Base-by-base conservation (phyloP, 2,329 filamentous ascomycete genomes). In the Ophiocordyceps camponoti-leonardi region DNA sequence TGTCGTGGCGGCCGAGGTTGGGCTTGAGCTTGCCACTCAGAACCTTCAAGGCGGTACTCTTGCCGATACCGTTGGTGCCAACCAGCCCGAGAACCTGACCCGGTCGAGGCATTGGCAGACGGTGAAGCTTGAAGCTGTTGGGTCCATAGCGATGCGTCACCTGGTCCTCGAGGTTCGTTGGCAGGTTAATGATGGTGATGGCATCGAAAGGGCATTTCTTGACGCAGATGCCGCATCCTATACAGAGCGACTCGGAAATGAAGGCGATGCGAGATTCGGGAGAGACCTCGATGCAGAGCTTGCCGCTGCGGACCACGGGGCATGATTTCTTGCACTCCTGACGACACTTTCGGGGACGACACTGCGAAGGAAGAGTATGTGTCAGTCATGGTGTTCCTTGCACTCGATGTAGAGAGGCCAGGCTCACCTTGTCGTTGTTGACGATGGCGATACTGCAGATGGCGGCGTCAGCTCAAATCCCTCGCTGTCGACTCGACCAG, bases 261-360 rank as follows among this genome's bases (percentile, higher is more conserved):
- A 95, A 98, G 63, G 92, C 92, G 56, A 98, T 90, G 60, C 90
- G 90, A 53, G 90, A 93, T 48, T 85, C 77, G 51, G 85, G 71
- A 45, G 76, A 73, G 58, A 98, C 93, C 72, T 98, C 90, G 63
- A 96, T 95, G 68, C 88, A 94, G 54, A 93, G 80, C 73, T 95
- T 96, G 67, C 92, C 92, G 49, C 88, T 94, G 58, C 90, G 85
- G 55, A 98, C 92, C 51, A 98, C 92, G 28, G 93, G 87, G 65
- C 92, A 98, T 28, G 88, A 90, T 66, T 96, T 96, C 67, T 96
- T 96, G 76, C 92, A 98, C 68, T 98, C 92, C 71, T 95, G 90
- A 55, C 90, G 81, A 67, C 92, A 96, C 86, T 96, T 96, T 58
- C 53, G 54, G 50, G 60, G 61, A 45, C 56, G 59, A 57, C 62